A percentile compares a stretch with the other conserved stretches of the same genome.
These are phyloP conservation scores for Ophiostoma sp. DNA, from an alignment of 2,329 filamentous ascomycete genomes.

Conservation along the genomic window DNA sequence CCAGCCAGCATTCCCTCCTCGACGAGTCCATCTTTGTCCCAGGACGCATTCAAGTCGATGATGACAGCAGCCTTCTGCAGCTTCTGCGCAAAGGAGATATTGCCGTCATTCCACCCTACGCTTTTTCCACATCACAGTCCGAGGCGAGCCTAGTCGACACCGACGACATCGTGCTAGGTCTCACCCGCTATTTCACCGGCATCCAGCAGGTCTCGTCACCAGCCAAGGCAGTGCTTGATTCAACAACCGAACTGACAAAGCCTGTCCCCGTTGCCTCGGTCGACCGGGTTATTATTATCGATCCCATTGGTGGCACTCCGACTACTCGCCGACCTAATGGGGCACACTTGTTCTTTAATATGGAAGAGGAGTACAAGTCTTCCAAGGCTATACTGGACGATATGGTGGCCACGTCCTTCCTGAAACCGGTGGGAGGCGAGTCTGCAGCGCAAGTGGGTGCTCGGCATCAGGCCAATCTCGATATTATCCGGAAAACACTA, in stretches of 20 bases:
- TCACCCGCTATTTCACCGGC: constrained; percentile 71
- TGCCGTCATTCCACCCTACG: constrained; percentile 58
- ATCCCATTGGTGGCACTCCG: constrained; percentile 80
- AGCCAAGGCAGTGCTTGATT: constrained; percentile 30
- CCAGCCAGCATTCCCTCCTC: constrained; percentile 20
- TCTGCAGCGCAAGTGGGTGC: constrained; percentile 28
- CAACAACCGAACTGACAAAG: constrained; percentile 26
- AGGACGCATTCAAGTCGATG: constrained; percentile 38
- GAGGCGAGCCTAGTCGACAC: constrained; percentile 40
- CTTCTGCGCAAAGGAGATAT: constrained; percentile 64
- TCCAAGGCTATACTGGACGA: constrained; percentile 58
- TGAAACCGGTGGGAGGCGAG: background rate
- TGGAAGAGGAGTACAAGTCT: constrained; percentile 78
- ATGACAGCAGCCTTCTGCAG: constrained; percentile 54
- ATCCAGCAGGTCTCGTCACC: constrained; percentile 39
- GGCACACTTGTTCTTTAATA: constrained; percentile 82
- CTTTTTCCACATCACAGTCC: constrained; percentile 40
- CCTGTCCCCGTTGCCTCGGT: constrained; percentile 48
- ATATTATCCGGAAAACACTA: constrained; percentile 64
- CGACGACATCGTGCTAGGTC: constrained; percentile 64
- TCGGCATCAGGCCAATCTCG: constrained; percentile 64
- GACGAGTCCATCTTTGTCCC: constrained; percentile 35
- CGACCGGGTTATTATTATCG: constrained; percentile 83
- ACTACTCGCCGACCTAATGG: constrained; percentile 55
- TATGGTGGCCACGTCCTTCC: constrained; percentile 18